Conservation (phyloP, 148 eudicot species). For the Mesembryanthemum crystallinum region DNA sequence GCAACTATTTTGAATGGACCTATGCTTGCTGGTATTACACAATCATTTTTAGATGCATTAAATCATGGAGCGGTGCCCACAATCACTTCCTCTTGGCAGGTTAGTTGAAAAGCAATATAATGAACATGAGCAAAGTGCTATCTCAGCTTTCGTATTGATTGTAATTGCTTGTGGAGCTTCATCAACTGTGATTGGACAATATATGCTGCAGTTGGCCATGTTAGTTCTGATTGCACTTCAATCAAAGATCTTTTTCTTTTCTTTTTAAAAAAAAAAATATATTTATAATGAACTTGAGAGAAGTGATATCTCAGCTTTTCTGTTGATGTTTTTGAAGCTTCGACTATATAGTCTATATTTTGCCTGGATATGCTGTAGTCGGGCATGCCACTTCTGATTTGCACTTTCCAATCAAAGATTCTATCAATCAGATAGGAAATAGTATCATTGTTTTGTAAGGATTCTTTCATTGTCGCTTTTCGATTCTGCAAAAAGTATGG, state of each 20-base stretch:
- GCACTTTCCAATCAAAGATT: too few relatives aligned
- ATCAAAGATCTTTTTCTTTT: too few relatives aligned
- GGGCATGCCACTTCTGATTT: too few relatives aligned
- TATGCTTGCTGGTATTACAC: constrained; percentile 82
- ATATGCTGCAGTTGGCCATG: not conserved
- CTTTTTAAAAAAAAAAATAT: too few relatives aligned
- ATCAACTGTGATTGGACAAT: not conserved
- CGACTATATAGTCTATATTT: too few relatives aligned
- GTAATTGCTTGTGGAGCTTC: not conserved
- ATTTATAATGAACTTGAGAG: too few relatives aligned
- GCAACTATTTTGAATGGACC: constrained; percentile 93
- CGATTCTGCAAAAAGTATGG: too few relatives aligned
- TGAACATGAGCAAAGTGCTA: not conserved
- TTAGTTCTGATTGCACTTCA: too few relatives aligned
- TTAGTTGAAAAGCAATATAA: not conserved
- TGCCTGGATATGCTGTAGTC: too few relatives aligned
- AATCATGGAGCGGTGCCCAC: constrained; percentile 99
- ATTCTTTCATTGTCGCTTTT: too few relatives aligned
- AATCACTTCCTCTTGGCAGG: constrained; percentile 99
- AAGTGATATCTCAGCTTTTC: not conserved
- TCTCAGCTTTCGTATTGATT: not conserved
- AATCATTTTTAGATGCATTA: constrained; percentile 87
- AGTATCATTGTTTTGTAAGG: too few relatives aligned
- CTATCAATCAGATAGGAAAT: too few relatives aligned
- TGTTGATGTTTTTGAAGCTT: not conserved